Evolutionary conservation across 1,139 yeast species (phyloP), one percentile per base, ranked within the genome.

Genomic region (Taiozyma onychis): DNA sequence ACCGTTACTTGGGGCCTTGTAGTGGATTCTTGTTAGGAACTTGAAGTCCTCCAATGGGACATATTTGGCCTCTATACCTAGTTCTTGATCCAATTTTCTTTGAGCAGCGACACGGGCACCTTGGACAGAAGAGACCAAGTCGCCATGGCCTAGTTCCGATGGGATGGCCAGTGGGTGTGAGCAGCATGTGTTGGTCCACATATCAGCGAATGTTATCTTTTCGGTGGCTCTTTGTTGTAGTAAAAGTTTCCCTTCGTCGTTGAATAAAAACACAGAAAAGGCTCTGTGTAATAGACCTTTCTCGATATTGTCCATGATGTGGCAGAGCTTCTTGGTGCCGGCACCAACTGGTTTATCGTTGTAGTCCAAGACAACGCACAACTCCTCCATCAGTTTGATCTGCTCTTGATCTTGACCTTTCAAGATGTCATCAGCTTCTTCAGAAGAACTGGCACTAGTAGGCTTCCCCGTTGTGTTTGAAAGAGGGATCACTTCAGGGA

Each of bases 171-270:
- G 75, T 6, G 99, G 99, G 68, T 93, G 99, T 0, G 98, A 91
- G 68, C 99, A 93, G 70, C 99, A 95, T 3, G 99, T 95, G 68
- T 93, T 93, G 43, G 99, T 93, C 99, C 99, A 93, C 85, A 89
- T 82, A 52, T 81, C 81, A 2, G 99, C 96, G 69, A 93, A 93
- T 1, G 99, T 93, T 71, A 93, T 93, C 70, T 93, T 93, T 67
- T 93, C 98, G 52, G 84, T 84, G 0, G 99, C 98, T 61, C 99
- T 82, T 71, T 89, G 96, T 70, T 93, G 99, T 60, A 93, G 76
- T 58, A 93, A 76, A 56, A 95, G 77, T 70, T 85, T 78, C 52
- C 83, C 83, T 47, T 88, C 80, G 44, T 78, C 81, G 67, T 90
- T 85, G 73, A 93, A 95, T 53, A 91, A 73, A 65, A 93, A 93